Evolutionary conservation across 1,284 basidiomycete species (phyloP).

Genomic region (Melampsora abietis-canadensis): DNA sequence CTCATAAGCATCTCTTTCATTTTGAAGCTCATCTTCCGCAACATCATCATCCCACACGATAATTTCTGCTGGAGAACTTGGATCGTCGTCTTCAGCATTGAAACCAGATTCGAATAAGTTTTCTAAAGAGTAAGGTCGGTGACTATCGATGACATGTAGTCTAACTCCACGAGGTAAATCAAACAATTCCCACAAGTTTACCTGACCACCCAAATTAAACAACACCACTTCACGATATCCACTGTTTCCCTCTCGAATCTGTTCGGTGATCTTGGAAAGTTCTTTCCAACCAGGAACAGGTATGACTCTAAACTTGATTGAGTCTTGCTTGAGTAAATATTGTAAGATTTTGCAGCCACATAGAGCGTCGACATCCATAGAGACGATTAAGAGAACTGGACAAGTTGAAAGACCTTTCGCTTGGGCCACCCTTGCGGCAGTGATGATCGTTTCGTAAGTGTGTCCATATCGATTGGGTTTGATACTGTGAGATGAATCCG

Average conservation of each 20-base stretch:
- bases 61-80: conserved; percentile 5
- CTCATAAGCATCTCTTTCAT: conserved; percentile 22
- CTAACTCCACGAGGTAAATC: conserved; percentile 55
- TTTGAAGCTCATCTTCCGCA: conserved; percentile 8
- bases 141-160: conserved; percentile 91
- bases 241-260: conserved; percentile 16
- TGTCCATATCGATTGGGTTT: conserved; percentile 29
- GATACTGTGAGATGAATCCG: conserved; percentile 7
- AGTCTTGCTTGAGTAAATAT: conserved; percentile 29
- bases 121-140: conserved; percentile 82
- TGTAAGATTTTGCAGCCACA: conserved; percentile 37
- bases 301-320: conserved; percentile 31
- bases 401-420: conserved; percentile 20
- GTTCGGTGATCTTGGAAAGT: conserved; percentile 21
- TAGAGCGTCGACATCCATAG: conserved; percentile 35
- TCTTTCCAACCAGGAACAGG: conserved; percentile 36
- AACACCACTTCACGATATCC: conserved; percentile 63
- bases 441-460: conserved; percentile 27
- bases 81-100: background rate
- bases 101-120: conserved; percentile 69
- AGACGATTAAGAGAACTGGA: conserved; percentile 24
- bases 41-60: conserved; percentile 37
- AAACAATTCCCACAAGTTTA: conserved; percentile 68
- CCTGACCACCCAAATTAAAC: conserved; percentile 84
- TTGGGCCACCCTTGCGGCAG: conserved; percentile 14